Evolutionary conservation across 2,329 filamentous ascomycete genomes (phyloP).

Genomic region (Pseudopyrenochaeta lycopersici): DNA sequence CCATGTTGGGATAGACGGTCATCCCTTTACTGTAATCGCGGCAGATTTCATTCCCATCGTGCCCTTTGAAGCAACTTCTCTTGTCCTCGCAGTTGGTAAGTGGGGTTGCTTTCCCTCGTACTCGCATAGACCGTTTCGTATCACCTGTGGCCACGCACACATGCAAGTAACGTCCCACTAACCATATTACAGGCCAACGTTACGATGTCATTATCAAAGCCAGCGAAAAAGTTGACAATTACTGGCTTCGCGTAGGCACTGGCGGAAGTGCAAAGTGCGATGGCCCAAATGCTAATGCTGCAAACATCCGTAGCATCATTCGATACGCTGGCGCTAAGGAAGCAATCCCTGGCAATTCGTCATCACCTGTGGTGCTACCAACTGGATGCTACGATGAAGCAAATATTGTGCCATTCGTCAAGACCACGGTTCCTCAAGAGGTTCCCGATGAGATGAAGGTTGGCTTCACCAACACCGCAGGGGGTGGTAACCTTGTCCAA

Average conservation of each 20-base stretch:
- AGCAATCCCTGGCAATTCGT: conserved; percentile 39
- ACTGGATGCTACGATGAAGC: conserved; percentile 54
- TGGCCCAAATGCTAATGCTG: conserved; percentile 43
- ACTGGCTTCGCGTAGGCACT: conserved; percentile 48
- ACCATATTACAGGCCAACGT: conserved; percentile 44
- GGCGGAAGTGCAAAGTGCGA: conserved; percentile 44
- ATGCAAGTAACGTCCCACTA: conserved; percentile 26
- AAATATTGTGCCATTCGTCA: conserved; percentile 50
- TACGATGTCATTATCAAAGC: conserved; percentile 53
- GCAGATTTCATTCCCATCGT: conserved; percentile 56
- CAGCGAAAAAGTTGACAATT: conserved; percentile 39
- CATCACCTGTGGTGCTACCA: conserved; percentile 37
- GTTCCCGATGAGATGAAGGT: conserved; percentile 37
- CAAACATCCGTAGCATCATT: conserved; percentile 53
- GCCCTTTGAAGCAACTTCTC: conserved; percentile 49
- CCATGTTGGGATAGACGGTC: conserved; percentile 40
- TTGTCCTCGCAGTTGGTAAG: conserved; percentile 49
- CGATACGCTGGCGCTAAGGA: conserved; percentile 49
- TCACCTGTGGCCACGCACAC: conserved; percentile 15
- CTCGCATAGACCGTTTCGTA: conserved; percentile 9
- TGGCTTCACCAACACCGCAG: conserved; percentile 34
- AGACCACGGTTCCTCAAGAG: conserved; percentile 39
- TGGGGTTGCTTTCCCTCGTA: conserved; percentile 6
- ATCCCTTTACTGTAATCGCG: conserved; percentile 55
- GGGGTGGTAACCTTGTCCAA: conserved; percentile 42